phyloP scores from a whole-genome alignment of 805 yeast genomes.

The Candida easanensis region DNA sequence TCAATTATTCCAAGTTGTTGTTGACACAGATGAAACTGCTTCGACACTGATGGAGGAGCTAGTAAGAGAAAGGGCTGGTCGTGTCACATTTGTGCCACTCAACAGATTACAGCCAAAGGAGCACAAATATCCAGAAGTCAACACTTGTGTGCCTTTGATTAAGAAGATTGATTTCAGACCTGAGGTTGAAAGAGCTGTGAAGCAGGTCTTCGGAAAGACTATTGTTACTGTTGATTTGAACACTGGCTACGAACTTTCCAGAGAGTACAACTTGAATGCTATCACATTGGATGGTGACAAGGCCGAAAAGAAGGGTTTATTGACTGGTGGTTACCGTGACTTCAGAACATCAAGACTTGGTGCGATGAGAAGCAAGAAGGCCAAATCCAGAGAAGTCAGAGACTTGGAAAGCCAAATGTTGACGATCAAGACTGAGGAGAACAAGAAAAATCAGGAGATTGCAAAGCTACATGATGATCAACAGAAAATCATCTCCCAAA shows the following conservation, averaged over 20 bases:
- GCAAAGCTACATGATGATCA: constrained; percentile 46
- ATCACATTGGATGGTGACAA: constrained; percentile 92
- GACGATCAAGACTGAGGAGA: constrained; percentile 37
- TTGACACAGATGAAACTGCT: constrained; percentile 84
- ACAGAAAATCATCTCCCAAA: constrained; percentile 30
- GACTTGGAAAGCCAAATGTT: constrained; percentile 38
- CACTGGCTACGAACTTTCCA: constrained; percentile 66
- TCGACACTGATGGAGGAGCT: constrained; percentile 74
- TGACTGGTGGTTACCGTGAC: constrained; percentile 87
- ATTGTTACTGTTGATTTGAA: constrained; percentile 72
- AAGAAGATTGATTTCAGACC: constrained; percentile 65
- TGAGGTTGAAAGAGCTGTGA: constrained; percentile 60
- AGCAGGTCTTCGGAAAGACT: constrained; percentile 77
- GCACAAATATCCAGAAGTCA: constrained; percentile 57
- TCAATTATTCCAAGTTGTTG: constrained; percentile 83
- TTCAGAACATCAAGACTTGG: constrained; percentile 67
- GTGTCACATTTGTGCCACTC: constrained; percentile 89
- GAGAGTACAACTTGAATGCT: constrained; percentile 58
- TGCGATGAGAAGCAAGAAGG: constrained; percentile 54
- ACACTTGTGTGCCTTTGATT: constrained; percentile 69
- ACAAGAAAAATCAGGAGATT: constrained; percentile 47
- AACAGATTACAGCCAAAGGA: constrained; percentile 52
- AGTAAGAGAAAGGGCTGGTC: constrained; percentile 65
- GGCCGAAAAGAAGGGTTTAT: constrained; percentile 77
- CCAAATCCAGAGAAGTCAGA: constrained; percentile 48